Evolutionary conservation across 2,329 filamentous ascomycete species (phyloP).

Genomic region (Lachnellula occidentalis): DNA sequence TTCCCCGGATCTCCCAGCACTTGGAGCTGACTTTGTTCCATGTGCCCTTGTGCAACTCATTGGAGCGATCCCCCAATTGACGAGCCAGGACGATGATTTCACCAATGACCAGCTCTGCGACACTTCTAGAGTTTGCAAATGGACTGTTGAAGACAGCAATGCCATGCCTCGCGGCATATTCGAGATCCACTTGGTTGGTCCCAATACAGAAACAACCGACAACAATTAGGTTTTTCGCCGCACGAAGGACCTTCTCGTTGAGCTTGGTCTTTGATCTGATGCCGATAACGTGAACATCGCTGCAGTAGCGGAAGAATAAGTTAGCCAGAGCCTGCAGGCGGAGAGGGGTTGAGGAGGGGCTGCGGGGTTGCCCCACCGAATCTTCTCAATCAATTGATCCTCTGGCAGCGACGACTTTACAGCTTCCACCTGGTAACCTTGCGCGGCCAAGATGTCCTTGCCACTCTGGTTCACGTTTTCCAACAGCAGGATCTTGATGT

Average conservation of each 20-base stretch:
- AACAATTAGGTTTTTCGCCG: constrained; percentile 91
- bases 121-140: constrained; percentile 95
- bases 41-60: constrained; percentile 85
- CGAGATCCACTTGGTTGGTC: constrained; percentile 88
- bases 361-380: constrained; percentile 54
- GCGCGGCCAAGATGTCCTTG: constrained; percentile 69
- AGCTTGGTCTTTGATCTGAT: constrained; percentile 98
- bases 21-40: constrained; percentile 98
- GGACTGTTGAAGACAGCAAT: constrained; percentile 99
- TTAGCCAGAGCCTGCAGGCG: constrained; percentile 13
- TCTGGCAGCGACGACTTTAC: constrained; percentile 86
- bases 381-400: constrained; percentile 94
- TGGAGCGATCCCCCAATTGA: constrained; percentile 87
- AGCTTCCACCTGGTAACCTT: constrained; percentile 95
- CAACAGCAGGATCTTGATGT: constrained; percentile 91
- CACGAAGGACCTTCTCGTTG: constrained; percentile 73
- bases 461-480: constrained; percentile 96
- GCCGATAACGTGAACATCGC: constrained; percentile 93
- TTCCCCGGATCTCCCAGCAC: constrained; percentile 98
- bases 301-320: constrained; percentile 32
- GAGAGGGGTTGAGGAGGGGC: not conserved
- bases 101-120: constrained; percentile 90
- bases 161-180: constrained; percentile 74
- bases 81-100: constrained; percentile 90
- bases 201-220: constrained; percentile 99